Evolutionary conservation across 2,329 filamentous ascomycete genomes (phyloP), one percentile per base, ranked within the genome.

Genomic region (Stromatinia cepivora): DNA sequence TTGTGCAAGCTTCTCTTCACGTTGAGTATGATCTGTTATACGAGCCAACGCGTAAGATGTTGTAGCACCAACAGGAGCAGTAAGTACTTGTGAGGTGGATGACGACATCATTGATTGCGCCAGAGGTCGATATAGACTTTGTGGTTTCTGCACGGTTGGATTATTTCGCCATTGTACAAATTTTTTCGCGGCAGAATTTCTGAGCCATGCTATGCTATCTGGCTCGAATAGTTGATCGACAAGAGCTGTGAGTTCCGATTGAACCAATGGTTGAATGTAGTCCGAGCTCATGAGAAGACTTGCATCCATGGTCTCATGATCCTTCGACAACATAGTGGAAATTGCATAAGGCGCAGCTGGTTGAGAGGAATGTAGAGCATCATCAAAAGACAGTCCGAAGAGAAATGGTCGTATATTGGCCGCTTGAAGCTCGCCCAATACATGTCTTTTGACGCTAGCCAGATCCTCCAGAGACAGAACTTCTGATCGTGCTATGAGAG

Each of bases 211-310:
- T 50, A 93, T 86, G 48, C 91, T 93, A 58, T 94, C 89, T 5
- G 86, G 85, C 58, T 93, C 90, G 75, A 98, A 94, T 0, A 97
- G 82, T 25, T 87, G 86, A 11, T 88, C 82, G n/a, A 97, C 86
- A 1, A 98, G 83, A 11, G 81, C 79, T 7, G 79, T 76, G 2
- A 98, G 86, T 69, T 98, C 94, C 11, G 93, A 95, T 0, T 86
- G 80, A 4, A 92, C 81, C 6, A 97, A 83, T 0, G 94, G 94
- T 71, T 92, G 90, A 20, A 95, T 83, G 77, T 97, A 98, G 75
- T 95, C 92, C 0, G 94, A 90, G 69, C 90, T 93, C 94, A 98
- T 98, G 25, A 98, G 85, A 0, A 97, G 83, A 76, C 93, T 97
- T 25, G 94, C 94, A 78, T 98, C 94, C 90, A 98, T 96, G 56